Percentiles rank a stretch among this genome's conserved stretches.
Conservation (phyloP, 345 rosid species). For the Sisymbrium irio region DNA sequence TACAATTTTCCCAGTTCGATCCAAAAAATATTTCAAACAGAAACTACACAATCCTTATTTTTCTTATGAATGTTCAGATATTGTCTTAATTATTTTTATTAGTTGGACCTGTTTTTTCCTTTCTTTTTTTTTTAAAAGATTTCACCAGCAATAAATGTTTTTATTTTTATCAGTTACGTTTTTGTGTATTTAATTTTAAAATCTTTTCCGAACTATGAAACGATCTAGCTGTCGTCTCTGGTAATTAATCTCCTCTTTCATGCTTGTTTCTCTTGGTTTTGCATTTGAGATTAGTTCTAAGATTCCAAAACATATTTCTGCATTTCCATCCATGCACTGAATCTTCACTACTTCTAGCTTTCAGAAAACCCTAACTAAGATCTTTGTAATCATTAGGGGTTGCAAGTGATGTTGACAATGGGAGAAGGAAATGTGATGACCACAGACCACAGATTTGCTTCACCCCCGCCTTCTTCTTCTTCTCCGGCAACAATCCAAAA, state of each 20-base stretch:
- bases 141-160: slow-evolving; percentile 33
- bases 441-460: slow-evolving; percentile 54
- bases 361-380: slow-evolving; percentile 24
- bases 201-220: slow-evolving; percentile 20
- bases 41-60: slow-evolving; percentile 3
- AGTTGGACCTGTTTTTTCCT: slow-evolving; percentile 20
- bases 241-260: slow-evolving; percentile 25
- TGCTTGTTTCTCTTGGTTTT: slow-evolving; percentile 4
- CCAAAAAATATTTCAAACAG: background rate
- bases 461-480: slow-evolving; percentile 48
- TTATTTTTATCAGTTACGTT: slow-evolving; percentile 20
- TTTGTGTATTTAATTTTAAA: slow-evolving; percentile 25
- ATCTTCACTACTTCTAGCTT: background rate
- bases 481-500: slow-evolving; percentile 52
- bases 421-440: slow-evolving; percentile 47
- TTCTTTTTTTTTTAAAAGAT: background rate
- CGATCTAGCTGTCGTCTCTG: slow-evolving; percentile 28
- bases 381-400: slow-evolving; percentile 1
- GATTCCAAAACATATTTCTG: slow-evolving; percentile 1
- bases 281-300: background rate
- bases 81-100: slow-evolving; percentile 13
- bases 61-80: slow-evolving; percentile 33
- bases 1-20: background rate
- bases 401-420: slow-evolving; percentile 60
- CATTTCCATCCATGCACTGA: slow-evolving; percentile 29